Evolutionary conservation across 1,284 basidiomycete species (phyloP), one percentile per base, ranked within the genome.

Genomic region (Cutaneotrichosporon cavernicola): DNA sequence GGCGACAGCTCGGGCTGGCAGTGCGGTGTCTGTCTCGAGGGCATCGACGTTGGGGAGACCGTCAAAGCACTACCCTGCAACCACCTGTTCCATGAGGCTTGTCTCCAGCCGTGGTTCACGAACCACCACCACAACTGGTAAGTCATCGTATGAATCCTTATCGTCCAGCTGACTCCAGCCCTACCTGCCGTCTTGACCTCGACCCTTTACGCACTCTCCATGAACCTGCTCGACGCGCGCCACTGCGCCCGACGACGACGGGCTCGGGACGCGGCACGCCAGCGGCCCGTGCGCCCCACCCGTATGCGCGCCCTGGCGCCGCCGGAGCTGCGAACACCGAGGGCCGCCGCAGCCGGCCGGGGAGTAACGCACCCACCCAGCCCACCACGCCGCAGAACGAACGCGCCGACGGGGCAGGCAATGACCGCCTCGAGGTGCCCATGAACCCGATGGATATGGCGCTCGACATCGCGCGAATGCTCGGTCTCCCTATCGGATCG

Each of bases 61-160:
- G 72, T 81, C n/a, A 81, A 79, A 67, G 73, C 68, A 10, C 68
- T 81, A 53, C 79, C 79, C 0, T 81, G 79, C 65, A 77, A 80
- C 69, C 79, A 81, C 60, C 70, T 81, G 30, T 81, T 78, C 66
- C 78, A 80, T 58, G 73, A 66, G 16, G 65, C 66, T 10, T 81
- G 79, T 61, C 65, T 81, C 18, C 67, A 75, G 60, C 78, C 77
- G 5, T 81, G 79, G 79, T 76, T 81, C 46, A 64, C 70, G 1
- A 70, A 71, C 4, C 73, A 79, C 53, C 76, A 77, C 61, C 75
- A 77, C 61, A 81, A 75, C 21, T 81, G 79, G 78, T 78, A 56
- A 74, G 78, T 69, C 32, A n/a, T 14, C 6, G 32, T 18, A 18
- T 52, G 22, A 30, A 26, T 5, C 13, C 31, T 11, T 36, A 13